Evolutionary conservation across 257 asterid species (phyloP), one percentile per base, ranked within the genome.

Genomic region (Pogostemon cablin): DNA sequence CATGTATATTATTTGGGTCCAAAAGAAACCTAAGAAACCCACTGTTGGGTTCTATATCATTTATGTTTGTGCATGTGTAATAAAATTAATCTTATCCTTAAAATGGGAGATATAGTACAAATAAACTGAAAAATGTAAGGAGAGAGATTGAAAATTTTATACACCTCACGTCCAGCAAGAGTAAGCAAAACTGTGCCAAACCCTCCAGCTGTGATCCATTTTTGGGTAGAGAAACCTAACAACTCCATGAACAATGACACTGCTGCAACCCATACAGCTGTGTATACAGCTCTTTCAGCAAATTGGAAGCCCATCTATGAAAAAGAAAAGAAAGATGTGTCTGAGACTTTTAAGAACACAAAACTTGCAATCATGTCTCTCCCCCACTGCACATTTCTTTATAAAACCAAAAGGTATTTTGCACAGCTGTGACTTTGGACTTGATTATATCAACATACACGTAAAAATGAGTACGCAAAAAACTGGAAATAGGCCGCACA

Each of bases 211-310:
- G 99, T 91, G 60, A 95, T 72, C 98, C 96, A 91, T 81, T 71
- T 95, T 77, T 95, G 96, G 68, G 99, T 89, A 38, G 99, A 95
- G 80, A 95, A 95, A 67, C 99, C 99, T 73, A 91, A 85, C 89
- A 95, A 83, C 83, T 95, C 99, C 97, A 95, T 95, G 85, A 95
- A 91, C 74, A 95, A 84, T 67, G 98, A 89, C 54, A 86, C 76
- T n/a, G 99, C 95, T 53, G 99, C 98, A 48, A 95, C 90, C 99
- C 98, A 95, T 39, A 91, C 96, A 68, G 98, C 99, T 75, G 99
- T 80, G 78, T 83, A 86, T 49, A 91, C 76, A 61, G 98, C 90
- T 85, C 84, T 88, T 61, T 96, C 91, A 41, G 96, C 96, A 83
- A 91, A 91, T 62, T 89, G 96, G 85, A 95, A 89, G 62, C 98